Percentiles rank a stretch among this genome's conserved stretches.
phyloP scores from a whole-genome alignment of 73 alveolate genomes.

The Blepharisma japonicum region DNA sequence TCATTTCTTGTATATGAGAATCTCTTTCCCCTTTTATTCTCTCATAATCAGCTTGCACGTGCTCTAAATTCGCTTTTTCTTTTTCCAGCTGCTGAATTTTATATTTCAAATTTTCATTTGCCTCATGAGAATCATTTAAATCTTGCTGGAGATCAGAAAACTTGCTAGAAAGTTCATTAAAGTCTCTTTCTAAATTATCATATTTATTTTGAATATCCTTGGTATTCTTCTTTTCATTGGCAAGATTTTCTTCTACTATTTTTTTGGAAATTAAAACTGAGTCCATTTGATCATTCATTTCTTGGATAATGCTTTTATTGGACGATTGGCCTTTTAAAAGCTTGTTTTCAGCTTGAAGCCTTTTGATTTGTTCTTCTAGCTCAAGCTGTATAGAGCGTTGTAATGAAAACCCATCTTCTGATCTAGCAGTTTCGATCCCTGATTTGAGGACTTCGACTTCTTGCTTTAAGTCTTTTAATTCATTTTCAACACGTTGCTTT shows the following conservation, averaged over 20 bases:
- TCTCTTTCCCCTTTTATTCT: slow-evolving; percentile 8
- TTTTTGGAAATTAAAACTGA: not conserved
- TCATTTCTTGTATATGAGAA: not conserved
- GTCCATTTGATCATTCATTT: slow-evolving; percentile 4
- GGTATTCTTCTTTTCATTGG: not conserved
- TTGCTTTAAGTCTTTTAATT: not conserved
- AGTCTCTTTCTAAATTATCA: slow-evolving; percentile 1
- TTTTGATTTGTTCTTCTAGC: slow-evolving; percentile 6
- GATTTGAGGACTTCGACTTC: slow-evolving; percentile 7
- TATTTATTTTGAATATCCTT: not conserved
- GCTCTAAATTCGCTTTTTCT: not conserved
- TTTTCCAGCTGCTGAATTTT: slow-evolving; percentile 14
- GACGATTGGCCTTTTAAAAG: not conserved
- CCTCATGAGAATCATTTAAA: not conserved
- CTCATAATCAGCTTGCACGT: not conserved
- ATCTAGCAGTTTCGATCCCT: not conserved
- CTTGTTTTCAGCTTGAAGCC: not conserved
- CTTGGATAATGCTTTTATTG: not conserved
- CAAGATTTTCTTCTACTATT: not conserved
- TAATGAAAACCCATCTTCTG: not conserved
- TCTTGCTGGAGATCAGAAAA: not conserved
- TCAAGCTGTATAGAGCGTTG: not conserved
- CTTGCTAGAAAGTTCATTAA: not conserved
- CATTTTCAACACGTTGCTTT: not conserved
- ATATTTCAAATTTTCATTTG: not conserved